Base-by-base conservation (phyloP, 2,329 filamentous ascomycete genomes). In the Xylaria digitata region DNA sequence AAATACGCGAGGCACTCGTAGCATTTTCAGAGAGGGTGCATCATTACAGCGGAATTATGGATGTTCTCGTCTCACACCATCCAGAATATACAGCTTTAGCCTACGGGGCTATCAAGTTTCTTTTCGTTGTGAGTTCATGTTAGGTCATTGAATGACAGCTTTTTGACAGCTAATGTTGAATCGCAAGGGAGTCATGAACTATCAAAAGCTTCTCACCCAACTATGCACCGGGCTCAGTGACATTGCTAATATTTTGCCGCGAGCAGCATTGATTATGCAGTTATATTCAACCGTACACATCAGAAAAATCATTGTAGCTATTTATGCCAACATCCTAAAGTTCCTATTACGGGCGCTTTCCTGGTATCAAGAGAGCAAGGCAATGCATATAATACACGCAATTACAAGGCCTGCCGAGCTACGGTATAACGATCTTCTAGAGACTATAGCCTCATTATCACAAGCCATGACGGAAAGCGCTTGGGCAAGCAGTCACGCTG, bases 321-420 rank as follows among this genome's bases (percentile, higher is more conserved):
- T 78, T 1, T 78, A 78, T 55, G 68, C 70, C 1, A 46, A 72
- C 9, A 70, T 78, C 17, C n/a, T 79, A 1, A 56, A 60, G 34
- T 78, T 78, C 34, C 56, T 75, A 1, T 15, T 69, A 9, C 70
- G 68, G 19, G 74, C 76, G 1, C 42, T 72, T 42, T 56, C 60
- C 0, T 78, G 75, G 77, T 78, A 77, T 50, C 62, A 74, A 37
- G 62, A 73, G 43, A 67, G 69, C 21, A 74, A 61, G 19, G 4
- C 69, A 2, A 71, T 66, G 48, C 72, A 72, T 40, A 21, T 67
- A n/a, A 0, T 75, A 7, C 68, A 73, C 40, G 59, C 70, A 7
- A 58, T 75, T 23, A 70, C 69, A 43, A 19, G 62, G 23, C 74
- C 74, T 4, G 48, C 57, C 8, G 66, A 69, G 17, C 61, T 75